These are phyloP conservation scores for Amanita muscaria DNA, from an alignment of 768 basidiomycete species.

Conservation along the genomic window DNA sequence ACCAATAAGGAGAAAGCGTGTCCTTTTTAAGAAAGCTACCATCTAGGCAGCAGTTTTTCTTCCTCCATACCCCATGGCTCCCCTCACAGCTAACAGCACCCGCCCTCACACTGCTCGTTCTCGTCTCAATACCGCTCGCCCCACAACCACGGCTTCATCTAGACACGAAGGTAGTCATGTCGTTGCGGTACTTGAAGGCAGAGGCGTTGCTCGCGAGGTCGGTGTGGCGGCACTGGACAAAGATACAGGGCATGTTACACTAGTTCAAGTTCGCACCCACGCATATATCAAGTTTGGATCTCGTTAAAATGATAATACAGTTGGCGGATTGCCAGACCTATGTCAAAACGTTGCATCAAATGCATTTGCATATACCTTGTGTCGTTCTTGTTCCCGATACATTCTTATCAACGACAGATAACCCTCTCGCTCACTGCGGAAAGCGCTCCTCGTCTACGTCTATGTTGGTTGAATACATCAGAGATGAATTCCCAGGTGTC, in stretches of 20 bases:
- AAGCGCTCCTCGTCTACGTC: constrained; percentile 43
- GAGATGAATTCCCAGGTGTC: constrained; percentile 63
- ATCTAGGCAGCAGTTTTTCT: background rate
- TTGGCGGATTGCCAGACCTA: constrained; percentile 84
- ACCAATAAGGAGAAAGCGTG: constrained; percentile 3
- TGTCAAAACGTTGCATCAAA: constrained; percentile 80
- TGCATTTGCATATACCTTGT: constrained; percentile 66
- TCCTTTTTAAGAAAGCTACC: background rate
- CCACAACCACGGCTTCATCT: constrained; percentile 55
- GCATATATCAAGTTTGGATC: constrained; percentile 3
- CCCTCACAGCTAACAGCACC: constrained; percentile 12
- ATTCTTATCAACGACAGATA: constrained; percentile 54
- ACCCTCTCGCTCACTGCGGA: constrained; percentile 31
- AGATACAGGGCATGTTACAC: constrained; percentile 64
- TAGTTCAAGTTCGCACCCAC: constrained; percentile 60
- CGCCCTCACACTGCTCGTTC: constrained; percentile 53
- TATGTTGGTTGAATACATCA: constrained; percentile 61
- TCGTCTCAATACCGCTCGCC: constrained; percentile 42
- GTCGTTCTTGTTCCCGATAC: constrained; percentile 79
- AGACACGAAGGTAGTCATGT: constrained; percentile 54
- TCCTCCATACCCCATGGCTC: constrained; percentile 1
- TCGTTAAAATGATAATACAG: constrained; percentile 27
- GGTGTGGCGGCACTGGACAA: constrained; percentile 83
- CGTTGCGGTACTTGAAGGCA: constrained; percentile 65
- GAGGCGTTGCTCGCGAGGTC: constrained; percentile 74